Conservation (phyloP, 257 asterid species). For the Solanum sparsipilum region DNA sequence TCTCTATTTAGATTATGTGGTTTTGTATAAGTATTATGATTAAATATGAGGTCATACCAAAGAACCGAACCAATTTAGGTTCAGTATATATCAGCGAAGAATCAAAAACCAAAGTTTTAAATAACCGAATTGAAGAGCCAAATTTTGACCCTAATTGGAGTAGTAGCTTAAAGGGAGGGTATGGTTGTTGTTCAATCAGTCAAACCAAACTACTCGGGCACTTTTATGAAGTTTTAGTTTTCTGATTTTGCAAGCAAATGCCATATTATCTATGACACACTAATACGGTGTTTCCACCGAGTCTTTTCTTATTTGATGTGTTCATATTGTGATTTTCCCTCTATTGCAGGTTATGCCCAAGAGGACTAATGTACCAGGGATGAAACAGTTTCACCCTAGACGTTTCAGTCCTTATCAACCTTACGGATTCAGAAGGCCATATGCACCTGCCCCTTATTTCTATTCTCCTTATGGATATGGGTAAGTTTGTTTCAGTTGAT, state of each 20-base stretch:
- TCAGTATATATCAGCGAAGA: neutral
- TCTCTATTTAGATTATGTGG: neutral
- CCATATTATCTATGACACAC: neutral
- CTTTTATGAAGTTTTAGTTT: neutral
- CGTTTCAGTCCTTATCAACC: slow-evolving; percentile 59
- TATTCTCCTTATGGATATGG: slow-evolving; percentile 82
- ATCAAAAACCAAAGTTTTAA: neutral
- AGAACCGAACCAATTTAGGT: neutral
- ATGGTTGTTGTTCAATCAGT: neutral
- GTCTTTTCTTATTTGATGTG: neutral
- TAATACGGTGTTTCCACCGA: neutral
- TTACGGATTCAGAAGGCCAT: slow-evolving; percentile 72
- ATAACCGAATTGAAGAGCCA: neutral
- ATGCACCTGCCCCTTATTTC: slow-evolving; percentile 49
- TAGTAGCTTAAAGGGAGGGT: neutral
- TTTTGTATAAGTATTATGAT: neutral
- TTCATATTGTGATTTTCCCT: neutral
- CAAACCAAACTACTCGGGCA: neutral
- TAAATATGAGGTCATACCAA: neutral
- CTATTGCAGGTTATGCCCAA: slow-evolving; percentile 65
- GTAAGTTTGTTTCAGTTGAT: slow-evolving; percentile 16
- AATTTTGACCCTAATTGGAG: neutral
- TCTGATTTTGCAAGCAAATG: neutral
- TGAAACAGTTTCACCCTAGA: slow-evolving; percentile 80
- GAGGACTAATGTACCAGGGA: slow-evolving; percentile 95